Evolutionary conservation across 345 rosid species (phyloP).

Genomic region (Boechera retrofracta): DNA sequence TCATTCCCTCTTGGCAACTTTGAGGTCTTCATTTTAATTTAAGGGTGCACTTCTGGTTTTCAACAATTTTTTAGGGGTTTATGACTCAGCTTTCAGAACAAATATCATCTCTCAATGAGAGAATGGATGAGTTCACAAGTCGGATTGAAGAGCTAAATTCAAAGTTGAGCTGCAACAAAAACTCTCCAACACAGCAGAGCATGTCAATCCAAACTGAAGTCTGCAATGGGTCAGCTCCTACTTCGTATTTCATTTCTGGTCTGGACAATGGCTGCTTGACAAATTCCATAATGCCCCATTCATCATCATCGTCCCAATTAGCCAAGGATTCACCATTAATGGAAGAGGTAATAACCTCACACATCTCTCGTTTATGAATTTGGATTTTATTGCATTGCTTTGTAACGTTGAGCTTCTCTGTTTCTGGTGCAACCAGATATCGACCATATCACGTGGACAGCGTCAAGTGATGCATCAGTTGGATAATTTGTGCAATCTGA

Average conservation of each 20-base stretch:
- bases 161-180: constrained; percentile 59
- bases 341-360: constrained; percentile 71
- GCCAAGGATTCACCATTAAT: constrained; percentile 74
- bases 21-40: constrained; percentile 15
- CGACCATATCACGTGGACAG: constrained; percentile 65
- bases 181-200: constrained; percentile 69
- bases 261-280: constrained; percentile 79
- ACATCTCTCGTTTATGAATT: constrained; percentile 12
- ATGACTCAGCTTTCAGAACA: constrained; percentile 90
- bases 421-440: constrained; percentile 55
- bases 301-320: constrained; percentile 78
- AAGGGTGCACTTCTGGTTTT: constrained; percentile 16
- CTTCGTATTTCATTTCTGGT: constrained; percentile 80
- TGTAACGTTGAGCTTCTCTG: constrained; percentile 25
- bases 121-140: constrained; percentile 90
- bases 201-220: constrained; percentile 65
- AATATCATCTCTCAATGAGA: constrained; percentile 79
- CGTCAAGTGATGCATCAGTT: constrained; percentile 79
- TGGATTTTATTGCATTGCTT: constrained; percentile 19
- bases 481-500: constrained; percentile 66
- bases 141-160: constrained; percentile 78
- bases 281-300: constrained; percentile 70
- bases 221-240: constrained; percentile 84
- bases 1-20: constrained; percentile 17
- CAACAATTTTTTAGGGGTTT: constrained; percentile 53